Evolutionary conservation across 257 asterid genomes (phyloP).

Genomic region (Fraxinus anomala): DNA sequence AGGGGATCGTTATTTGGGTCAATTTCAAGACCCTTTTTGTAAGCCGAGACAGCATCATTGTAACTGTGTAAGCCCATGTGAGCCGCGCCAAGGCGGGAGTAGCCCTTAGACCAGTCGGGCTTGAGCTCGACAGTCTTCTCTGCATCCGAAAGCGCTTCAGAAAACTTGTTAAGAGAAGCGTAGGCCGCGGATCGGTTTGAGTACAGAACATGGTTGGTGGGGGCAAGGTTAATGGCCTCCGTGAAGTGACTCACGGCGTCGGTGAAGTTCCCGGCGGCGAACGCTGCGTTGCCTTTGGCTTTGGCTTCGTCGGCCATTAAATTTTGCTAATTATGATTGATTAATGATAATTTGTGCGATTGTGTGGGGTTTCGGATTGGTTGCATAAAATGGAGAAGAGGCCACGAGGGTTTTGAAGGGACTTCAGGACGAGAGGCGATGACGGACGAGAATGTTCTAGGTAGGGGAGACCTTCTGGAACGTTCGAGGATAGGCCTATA

Average conservation of each 20-base stretch:
- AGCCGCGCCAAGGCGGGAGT: constrained; percentile 95
- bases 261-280: constrained; percentile 70
- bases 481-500: constrained; percentile 11
- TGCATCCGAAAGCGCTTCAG: constrained; percentile 82
- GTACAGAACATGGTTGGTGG: constrained; percentile 81
- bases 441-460: constrained; percentile 27
- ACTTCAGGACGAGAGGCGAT: not conserved
- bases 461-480: constrained; percentile 18
- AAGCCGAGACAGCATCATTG: constrained; percentile 69
- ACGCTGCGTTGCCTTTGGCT: constrained; percentile 89
- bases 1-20: constrained; percentile 89
- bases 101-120: constrained; percentile 85
- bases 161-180: constrained; percentile 65
- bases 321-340: not conserved
- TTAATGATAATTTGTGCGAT: not conserved
- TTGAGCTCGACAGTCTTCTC: constrained; percentile 81
- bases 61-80: constrained; percentile 63
- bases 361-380: not conserved
- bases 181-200: constrained; percentile 94
- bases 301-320: constrained; percentile 93
- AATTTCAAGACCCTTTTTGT: constrained; percentile 70
- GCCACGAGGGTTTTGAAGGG: not conserved
- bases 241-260: constrained; percentile 76
- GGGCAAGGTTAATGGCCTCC: constrained; percentile 63
- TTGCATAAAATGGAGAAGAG: not conserved